phyloP scores from a whole-genome alignment of 306 rosid species.

The Ammopiptanthus mongolicus region DNA sequence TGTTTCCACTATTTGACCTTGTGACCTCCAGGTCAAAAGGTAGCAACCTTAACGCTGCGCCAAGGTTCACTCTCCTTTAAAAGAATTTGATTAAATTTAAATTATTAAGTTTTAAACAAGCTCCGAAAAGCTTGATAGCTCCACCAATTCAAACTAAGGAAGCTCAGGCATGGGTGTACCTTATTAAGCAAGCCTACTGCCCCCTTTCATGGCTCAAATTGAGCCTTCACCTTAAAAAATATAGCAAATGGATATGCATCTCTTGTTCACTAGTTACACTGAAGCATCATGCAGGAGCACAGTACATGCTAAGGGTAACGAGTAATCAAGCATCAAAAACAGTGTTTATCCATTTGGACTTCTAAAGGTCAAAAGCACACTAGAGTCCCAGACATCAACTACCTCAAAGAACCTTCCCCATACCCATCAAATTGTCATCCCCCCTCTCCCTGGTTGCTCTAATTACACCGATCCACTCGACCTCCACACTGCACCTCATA shows the following conservation, averaged over 20 bases:
- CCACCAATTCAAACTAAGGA: background rate
- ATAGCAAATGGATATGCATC: background rate
- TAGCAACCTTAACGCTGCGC: no score
- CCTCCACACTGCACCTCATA: background rate
- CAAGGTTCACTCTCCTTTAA: no score
- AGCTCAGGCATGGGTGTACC: background rate
- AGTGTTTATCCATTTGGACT: conserved; percentile 1
- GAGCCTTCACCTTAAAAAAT: background rate
- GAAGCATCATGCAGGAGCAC: background rate
- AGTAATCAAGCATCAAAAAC: background rate
- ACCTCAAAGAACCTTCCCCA: background rate
- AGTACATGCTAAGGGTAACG: background rate
- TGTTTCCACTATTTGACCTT: no score
- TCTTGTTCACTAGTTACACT: background rate
- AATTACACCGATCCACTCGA: background rate
- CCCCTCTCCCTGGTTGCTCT: background rate
- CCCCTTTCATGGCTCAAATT: conserved; percentile 6
- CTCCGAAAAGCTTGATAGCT: background rate
- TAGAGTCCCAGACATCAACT: background rate
- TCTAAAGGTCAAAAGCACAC: background rate
- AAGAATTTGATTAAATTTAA: background rate
- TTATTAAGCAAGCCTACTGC: background rate
- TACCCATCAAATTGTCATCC: background rate
- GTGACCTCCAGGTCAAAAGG: no score
- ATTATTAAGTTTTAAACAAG: background rate